Evolutionary conservation across 352 stramenopile genomes (phyloP).

Genomic region (Phytophthora macrochlamydospora): DNA sequence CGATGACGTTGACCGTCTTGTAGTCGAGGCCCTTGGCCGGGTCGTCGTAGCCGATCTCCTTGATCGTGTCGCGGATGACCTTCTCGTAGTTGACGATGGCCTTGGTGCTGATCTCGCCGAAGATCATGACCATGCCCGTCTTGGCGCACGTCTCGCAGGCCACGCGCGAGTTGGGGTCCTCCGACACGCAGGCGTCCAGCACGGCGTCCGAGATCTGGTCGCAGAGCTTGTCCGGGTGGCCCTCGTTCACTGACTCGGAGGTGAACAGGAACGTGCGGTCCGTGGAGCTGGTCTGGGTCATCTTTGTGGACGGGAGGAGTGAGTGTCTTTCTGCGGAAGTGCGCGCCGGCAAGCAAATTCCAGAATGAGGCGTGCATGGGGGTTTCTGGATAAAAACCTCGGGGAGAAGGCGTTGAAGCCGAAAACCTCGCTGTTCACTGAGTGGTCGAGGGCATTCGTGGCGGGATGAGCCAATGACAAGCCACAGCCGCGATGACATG

Average conservation of each 20-base stretch:
- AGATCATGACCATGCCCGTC: slow-evolving; percentile 99
- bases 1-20: slow-evolving; percentile 99
- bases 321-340: neutral
- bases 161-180: slow-evolving; percentile 98
- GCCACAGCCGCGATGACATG: neutral
- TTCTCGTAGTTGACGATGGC: slow-evolving; percentile 99
- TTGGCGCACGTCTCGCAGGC: slow-evolving; percentile 99
- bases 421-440: slow-evolving; percentile 26
- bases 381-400: slow-evolving; percentile 37
- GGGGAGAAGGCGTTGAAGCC: slow-evolving; percentile 2
- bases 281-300: slow-evolving; percentile 60
- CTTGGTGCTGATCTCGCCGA: slow-evolving; percentile 99
- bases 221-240: slow-evolving; percentile 98
- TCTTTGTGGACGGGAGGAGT: slow-evolving; percentile 30
- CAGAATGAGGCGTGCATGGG: slow-evolving; percentile 44
- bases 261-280: slow-evolving; percentile 95
- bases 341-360: slow-evolving; percentile 46
- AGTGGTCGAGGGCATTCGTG: slow-evolving; percentile 21
- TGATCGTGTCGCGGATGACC: slow-evolving; percentile 98
- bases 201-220: slow-evolving; percentile 99
- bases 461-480: slow-evolving; percentile 28
- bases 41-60: slow-evolving; percentile 99
- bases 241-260: slow-evolving; percentile 99
- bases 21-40: slow-evolving; percentile 99
- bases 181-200: slow-evolving; percentile 97